These are phyloP conservation scores for Phylloboletellus chloephorus DNA, from an alignment of 1,284 basidiomycete genomes.

Conservation along the genomic window DNA sequence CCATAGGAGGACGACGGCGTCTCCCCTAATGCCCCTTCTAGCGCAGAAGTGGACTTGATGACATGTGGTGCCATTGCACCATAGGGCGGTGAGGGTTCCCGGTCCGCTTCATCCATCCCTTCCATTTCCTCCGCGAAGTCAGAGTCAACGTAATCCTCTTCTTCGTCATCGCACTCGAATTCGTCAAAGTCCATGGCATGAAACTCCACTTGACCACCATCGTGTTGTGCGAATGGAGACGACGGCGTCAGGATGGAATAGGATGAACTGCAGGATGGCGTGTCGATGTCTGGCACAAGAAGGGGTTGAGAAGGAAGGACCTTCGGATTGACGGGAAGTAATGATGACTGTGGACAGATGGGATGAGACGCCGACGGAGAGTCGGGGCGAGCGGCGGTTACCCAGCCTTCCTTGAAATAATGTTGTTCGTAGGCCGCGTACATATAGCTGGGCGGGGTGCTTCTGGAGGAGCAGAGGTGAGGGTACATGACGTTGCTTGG, in stretches of 20 bases:
- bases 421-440: constrained; percentile 23
- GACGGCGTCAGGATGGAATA: constrained; percentile 28
- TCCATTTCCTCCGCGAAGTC: constrained; percentile 33
- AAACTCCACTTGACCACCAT: constrained; percentile 8
- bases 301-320: constrained; percentile 21
- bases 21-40: constrained; percentile 31
- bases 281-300: constrained; percentile 26
- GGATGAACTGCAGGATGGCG: constrained; percentile 31
- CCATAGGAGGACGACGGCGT: constrained; percentile 14
- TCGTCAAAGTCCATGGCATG: constrained; percentile 31
- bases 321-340: constrained; percentile 26
- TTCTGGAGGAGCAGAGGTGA: constrained; percentile 15
- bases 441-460: constrained; percentile 21
- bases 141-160: constrained; percentile 29
- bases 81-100: constrained; percentile 18
- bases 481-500: constrained; percentile 28
- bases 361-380: constrained; percentile 24
- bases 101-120: constrained; percentile 18
- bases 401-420: constrained; percentile 21
- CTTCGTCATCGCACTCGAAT: constrained; percentile 29
- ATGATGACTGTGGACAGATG: constrained; percentile 14
- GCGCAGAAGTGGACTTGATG: constrained; percentile 30
- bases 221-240: constrained; percentile 25
- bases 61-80: constrained; percentile 20
- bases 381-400: constrained; percentile 6